phyloP scores from a whole-genome alignment of 805 yeast species.

The Zygoascus biomembranicola region DNA sequence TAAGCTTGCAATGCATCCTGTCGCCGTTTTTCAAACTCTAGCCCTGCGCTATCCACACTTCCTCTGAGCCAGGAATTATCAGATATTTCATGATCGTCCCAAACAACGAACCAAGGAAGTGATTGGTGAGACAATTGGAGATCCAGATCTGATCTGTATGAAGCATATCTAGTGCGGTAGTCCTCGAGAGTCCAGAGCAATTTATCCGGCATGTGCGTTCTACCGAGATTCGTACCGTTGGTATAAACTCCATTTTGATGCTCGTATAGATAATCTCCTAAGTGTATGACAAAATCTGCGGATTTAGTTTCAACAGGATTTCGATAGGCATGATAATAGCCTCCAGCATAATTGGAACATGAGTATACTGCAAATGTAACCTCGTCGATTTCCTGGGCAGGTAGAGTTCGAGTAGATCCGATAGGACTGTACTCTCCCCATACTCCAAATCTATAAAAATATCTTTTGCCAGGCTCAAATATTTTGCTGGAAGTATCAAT shows the following conservation, averaged over 20 bases:
- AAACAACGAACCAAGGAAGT: conserved; percentile 2
- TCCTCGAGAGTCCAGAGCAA: background rate
- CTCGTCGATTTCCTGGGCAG: background rate
- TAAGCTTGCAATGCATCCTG: conserved; percentile 1
- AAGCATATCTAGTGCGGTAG: conserved; percentile 1
- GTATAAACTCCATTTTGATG: conserved; percentile 2
- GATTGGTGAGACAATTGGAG: background rate
- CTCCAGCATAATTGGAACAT: conserved; percentile 4
- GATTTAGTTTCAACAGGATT: background rate
- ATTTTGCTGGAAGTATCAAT: background rate
- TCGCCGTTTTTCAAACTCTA: conserved; percentile 2
- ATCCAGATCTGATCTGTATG: conserved; percentile 1
- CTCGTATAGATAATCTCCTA: conserved; percentile 4
- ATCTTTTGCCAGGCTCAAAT: background rate
- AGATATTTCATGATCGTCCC: conserved; percentile 6
- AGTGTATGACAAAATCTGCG: conserved; percentile 2
- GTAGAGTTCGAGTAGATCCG: background rate
- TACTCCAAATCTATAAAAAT: background rate
- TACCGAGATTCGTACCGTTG: conserved; percentile 1
- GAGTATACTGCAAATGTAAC: conserved; percentile 2
- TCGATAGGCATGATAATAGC: conserved; percentile 4
- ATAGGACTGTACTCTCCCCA: background rate
- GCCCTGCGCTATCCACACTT: conserved; percentile 1
- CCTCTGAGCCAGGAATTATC: conserved; percentile 5
- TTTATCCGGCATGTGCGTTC: conserved; percentile 1